These are phyloP conservation scores for Candida loeiensis DNA, from an alignment of 805 yeast species.

Conservation along the genomic window DNA sequence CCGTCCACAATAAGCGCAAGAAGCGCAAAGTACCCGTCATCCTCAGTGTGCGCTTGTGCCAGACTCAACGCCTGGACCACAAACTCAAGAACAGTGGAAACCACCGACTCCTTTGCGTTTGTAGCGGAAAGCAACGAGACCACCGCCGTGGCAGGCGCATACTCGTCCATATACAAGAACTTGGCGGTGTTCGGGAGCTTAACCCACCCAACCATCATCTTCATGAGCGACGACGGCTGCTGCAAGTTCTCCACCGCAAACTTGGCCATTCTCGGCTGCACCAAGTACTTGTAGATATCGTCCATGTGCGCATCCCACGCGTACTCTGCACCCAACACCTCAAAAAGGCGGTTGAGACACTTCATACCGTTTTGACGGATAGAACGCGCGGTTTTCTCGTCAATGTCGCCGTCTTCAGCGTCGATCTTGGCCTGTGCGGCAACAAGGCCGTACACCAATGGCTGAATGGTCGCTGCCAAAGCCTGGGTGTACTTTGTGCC, in stretches of 20 bases:
- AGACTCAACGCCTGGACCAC: constrained; percentile 45
- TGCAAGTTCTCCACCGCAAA: constrained; percentile 80
- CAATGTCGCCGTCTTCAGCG: constrained; percentile 11
- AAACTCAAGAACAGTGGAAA: constrained; percentile 53
- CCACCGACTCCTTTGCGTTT: constrained; percentile 65
- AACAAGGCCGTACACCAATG: constrained; percentile 54
- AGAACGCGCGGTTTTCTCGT: constrained; percentile 48
- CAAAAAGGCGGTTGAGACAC: constrained; percentile 56
- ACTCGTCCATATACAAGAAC: constrained; percentile 55
- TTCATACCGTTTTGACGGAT: constrained; percentile 68
- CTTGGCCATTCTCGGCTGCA: constrained; percentile 60
- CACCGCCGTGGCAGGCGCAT: constrained; percentile 52
- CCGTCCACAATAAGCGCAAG: constrained; percentile 58
- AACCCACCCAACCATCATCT: constrained; percentile 57
- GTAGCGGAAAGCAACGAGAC: constrained; percentile 50
- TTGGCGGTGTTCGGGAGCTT: constrained; percentile 39
- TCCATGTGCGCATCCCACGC: constrained; percentile 55
- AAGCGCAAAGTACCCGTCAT: constrained; percentile 43
- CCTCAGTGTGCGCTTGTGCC: constrained; percentile 24
- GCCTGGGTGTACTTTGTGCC: constrained; percentile 54
- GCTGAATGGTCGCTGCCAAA: constrained; percentile 49
- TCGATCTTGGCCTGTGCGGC: constrained; percentile 42
- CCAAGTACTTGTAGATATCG: constrained; percentile 49
- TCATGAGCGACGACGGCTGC: constrained; percentile 76
- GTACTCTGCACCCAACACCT: constrained; percentile 44